Conservation (phyloP, 352 stramenopile genomes). For the Globisporangium echinulatum region DNA sequence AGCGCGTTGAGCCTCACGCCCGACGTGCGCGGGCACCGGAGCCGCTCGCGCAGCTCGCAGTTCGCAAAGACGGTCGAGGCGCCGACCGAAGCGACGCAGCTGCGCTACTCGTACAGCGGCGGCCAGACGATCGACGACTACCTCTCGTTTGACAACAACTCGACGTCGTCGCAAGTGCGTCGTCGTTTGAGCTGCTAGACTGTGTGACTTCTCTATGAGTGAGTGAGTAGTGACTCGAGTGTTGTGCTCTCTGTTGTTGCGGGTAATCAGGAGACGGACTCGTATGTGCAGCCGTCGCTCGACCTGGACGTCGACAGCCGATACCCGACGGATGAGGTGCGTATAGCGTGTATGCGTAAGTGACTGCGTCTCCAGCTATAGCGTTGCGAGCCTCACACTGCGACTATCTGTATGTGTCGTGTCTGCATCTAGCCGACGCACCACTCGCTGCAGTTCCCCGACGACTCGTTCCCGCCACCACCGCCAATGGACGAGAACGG, state of each 20-base stretch:
- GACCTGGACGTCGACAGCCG: constrained; percentile 26
- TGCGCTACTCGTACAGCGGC: constrained; percentile 62
- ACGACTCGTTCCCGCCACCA: constrained; percentile 71
- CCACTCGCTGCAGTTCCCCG: constrained; percentile 46
- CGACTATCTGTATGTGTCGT: not conserved
- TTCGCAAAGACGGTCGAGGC: constrained; percentile 27
- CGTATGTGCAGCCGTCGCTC: constrained; percentile 27
- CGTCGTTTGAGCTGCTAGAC: not conserved
- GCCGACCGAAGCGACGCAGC: constrained; percentile 24
- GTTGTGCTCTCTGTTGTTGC: not conserved
- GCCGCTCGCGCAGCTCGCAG: constrained; percentile 46
- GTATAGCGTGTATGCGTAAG: not conserved
- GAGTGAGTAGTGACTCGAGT: not conserved
- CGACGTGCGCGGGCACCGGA: constrained; percentile 38
- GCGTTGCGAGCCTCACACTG: not conserved
- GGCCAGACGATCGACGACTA: constrained; percentile 55
- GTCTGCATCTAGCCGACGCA: constrained; percentile 3
- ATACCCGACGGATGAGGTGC: constrained; percentile 30
- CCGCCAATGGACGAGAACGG: constrained; percentile 60
- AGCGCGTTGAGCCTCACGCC: constrained; percentile 20
- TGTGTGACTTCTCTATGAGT: not conserved
- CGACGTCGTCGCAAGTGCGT: constrained; percentile 37
- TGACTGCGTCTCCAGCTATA: too few species aligned
- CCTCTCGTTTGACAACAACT: constrained; percentile 38
- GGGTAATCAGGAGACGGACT: constrained; percentile 28